Percentiles rank a stretch among this genome's conserved stretches.
Evolutionary conservation across 352 stramenopile species (phyloP).

Genomic region (Aphanomyces invadans): DNA sequence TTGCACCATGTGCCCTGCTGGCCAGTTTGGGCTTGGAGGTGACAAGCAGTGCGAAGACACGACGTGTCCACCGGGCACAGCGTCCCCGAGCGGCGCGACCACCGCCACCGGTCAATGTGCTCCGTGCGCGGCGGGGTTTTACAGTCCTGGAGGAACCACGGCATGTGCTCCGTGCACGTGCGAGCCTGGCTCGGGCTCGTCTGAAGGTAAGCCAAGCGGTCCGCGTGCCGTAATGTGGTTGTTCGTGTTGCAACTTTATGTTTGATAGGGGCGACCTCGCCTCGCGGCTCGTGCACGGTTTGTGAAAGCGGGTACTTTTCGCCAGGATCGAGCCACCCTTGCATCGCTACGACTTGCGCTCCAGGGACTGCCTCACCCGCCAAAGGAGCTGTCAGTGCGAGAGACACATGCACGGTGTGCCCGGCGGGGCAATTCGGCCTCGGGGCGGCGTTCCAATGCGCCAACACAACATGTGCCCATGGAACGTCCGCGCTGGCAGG

Average conservation of each 20-base stretch:
- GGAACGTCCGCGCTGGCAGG: conserved; percentile 19
- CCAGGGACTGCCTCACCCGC: background rate
- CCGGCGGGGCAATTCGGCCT: conserved; percentile 1
- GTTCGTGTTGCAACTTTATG: background rate
- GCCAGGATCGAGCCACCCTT: background rate
- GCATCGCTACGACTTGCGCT: conserved; percentile 1
- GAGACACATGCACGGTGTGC: conserved; percentile 10
- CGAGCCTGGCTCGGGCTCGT: conserved; percentile 31
- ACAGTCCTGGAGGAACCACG: conserved; percentile 30
- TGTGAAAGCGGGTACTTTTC: conserved; percentile 10
- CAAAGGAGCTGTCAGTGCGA: background rate
- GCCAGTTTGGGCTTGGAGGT: conserved; percentile 32
- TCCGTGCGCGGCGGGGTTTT: conserved; percentile 32
- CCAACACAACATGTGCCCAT: background rate
- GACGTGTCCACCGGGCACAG: conserved; percentile 33
- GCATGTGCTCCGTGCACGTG: conserved; percentile 32
- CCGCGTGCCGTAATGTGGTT: too few species aligned
- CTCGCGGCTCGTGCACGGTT: background rate
- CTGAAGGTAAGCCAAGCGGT: background rate
- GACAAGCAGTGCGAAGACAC: conserved; percentile 32
- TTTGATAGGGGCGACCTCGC: conserved; percentile 7
- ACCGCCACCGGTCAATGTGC: conserved; percentile 30
- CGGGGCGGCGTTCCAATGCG: conserved; percentile 5
- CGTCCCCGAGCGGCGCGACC: conserved; percentile 29
- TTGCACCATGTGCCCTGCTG: conserved; percentile 26